A percentile compares a stretch with the other conserved stretches of the same genome.
phyloP scores from a whole-genome alignment of 2,329 filamentous ascomycete genomes.

The Colletotrichum sp. region DNA sequence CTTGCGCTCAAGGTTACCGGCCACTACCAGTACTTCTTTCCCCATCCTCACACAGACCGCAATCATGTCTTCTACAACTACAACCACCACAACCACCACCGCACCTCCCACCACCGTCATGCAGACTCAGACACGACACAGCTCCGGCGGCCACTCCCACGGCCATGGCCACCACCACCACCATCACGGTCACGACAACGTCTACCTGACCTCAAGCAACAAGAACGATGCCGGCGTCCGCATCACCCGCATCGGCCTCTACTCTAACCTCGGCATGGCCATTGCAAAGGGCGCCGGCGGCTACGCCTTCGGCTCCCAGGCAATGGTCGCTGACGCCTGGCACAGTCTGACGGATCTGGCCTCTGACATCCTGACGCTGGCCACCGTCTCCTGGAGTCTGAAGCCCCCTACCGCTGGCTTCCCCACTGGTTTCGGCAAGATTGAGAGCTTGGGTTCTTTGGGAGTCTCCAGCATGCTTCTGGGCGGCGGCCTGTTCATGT shows the following conservation, averaged over 20 bases:
- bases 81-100: slow-evolving; percentile 28
- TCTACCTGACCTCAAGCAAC: slow-evolving; percentile 79
- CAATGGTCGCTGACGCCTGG: slow-evolving; percentile 91
- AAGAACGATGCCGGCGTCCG: slow-evolving; percentile 92
- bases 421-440: slow-evolving; percentile 92
- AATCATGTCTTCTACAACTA: slow-evolving; percentile 41
- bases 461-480: slow-evolving; percentile 93
- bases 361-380: slow-evolving; percentile 91
- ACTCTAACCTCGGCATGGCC: slow-evolving; percentile 93
- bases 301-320: slow-evolving; percentile 93
- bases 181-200: slow-evolving; percentile 80
- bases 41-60: slow-evolving; percentile 2
- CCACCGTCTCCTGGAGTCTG: slow-evolving; percentile 92
- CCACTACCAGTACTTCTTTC: background rate
- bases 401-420: slow-evolving; percentile 84
- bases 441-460: slow-evolving; percentile 93
- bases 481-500: slow-evolving; percentile 90
- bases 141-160: slow-evolving; percentile 59
- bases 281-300: slow-evolving; percentile 91
- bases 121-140: slow-evolving; percentile 44
- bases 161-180: slow-evolving; percentile 57
- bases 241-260: slow-evolving; percentile 88
- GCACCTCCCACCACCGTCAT: slow-evolving; percentile 27
- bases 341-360: slow-evolving; percentile 95
- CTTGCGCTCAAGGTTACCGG: background rate